Percentiles rank a stretch among this genome's conserved stretches.
phyloP scores from a whole-genome alignment of 1,139 yeast species.

The Scheffersomyces cryptocercus region DNA sequence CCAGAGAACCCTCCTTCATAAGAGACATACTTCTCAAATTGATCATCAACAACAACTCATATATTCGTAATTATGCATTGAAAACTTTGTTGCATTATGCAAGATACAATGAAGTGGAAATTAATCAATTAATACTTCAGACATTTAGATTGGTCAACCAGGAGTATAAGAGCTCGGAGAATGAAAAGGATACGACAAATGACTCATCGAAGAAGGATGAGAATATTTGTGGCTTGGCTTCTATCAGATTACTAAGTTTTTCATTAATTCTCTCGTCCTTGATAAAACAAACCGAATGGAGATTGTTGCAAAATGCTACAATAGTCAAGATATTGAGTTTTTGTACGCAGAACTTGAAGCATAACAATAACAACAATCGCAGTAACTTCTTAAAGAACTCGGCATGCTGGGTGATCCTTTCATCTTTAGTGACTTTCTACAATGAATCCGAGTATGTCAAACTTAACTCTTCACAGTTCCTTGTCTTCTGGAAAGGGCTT shows the following conservation, averaged over 20 bases:
- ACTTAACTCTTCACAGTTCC: slow-evolving; percentile 72
- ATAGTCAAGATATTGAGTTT: slow-evolving; percentile 46
- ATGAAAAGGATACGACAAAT: slow-evolving; percentile 16
- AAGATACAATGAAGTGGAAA: slow-evolving; percentile 32
- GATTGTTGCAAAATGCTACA: slow-evolving; percentile 42
- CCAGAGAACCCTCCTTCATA: slow-evolving; percentile 24
- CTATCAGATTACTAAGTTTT: slow-evolving; percentile 32
- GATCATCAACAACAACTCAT: slow-evolving; percentile 33
- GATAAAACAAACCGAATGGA: slow-evolving; percentile 39
- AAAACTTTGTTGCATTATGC: slow-evolving; percentile 35
- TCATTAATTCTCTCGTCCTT: slow-evolving; percentile 41
- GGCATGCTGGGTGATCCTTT: slow-evolving; percentile 68
- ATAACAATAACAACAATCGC: slow-evolving; percentile 23
- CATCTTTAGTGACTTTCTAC: slow-evolving; percentile 66
- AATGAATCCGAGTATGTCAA: slow-evolving; percentile 52
- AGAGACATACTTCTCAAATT: slow-evolving; percentile 34
- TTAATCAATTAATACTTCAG: slow-evolving; percentile 36
- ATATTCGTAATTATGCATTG: slow-evolving; percentile 40
- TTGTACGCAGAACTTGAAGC: slow-evolving; percentile 50
- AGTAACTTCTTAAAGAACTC: slow-evolving; percentile 25
- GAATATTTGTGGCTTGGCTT: slow-evolving; percentile 22
- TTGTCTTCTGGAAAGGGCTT: slow-evolving; percentile 81
- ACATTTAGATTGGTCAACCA: slow-evolving; percentile 34
- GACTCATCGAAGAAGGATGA: slow-evolving; percentile 17
- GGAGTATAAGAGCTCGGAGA: slow-evolving; percentile 27